phyloP scores from a whole-genome alignment of 176 grass and related monocot genomes.

The Panicum miliaceum region DNA sequence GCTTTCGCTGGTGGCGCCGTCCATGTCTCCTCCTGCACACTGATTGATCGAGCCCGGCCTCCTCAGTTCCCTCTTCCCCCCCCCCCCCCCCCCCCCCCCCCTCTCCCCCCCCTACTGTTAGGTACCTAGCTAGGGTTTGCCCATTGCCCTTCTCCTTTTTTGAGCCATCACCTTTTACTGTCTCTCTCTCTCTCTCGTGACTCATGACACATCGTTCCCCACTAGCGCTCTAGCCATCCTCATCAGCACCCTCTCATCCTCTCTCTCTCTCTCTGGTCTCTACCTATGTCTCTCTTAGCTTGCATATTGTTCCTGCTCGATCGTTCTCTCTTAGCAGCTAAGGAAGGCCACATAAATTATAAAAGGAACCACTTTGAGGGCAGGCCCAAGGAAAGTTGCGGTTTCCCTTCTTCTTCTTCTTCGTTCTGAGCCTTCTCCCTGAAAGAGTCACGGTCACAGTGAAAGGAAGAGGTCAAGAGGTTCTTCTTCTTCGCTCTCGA shows the following conservation, averaged over 20 bases:
- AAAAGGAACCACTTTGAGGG: conserved; percentile 50
- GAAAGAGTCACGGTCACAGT: conserved; percentile 15
- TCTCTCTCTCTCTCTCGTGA: conserved; percentile 21
- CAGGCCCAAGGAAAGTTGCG: conserved; percentile 32
- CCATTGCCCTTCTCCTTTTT: conserved; percentile 29
- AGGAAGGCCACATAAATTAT: conserved; percentile 68
- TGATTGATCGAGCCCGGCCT: conserved; percentile 7
- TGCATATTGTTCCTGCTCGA: conserved; percentile 16
- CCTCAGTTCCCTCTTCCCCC: no score
- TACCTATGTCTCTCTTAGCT: conserved; percentile 34
- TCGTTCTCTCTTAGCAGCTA: conserved; percentile 61
- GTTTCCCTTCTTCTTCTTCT: conserved; percentile 27
- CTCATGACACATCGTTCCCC: conserved; percentile 42
- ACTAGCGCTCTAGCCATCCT: conserved; percentile 44
- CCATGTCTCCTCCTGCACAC: conserved; percentile 32
- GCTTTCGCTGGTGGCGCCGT: conserved; percentile 35
- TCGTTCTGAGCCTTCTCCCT: neutral
- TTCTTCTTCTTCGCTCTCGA: neutral
- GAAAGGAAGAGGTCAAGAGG: conserved; percentile 19
- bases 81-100: neutral
- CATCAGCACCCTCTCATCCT: neutral
- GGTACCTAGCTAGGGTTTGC: conserved; percentile 37
- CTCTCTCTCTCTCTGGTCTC: neutral
- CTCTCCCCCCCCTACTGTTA: conserved; percentile 50
- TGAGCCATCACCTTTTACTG: conserved; percentile 42